A percentile compares a stretch with the other conserved stretches of the same genome.
Evolutionary conservation across 1,284 basidiomycete species (phyloP).

Genomic region (Moesziomyces parantarcticus): DNA sequence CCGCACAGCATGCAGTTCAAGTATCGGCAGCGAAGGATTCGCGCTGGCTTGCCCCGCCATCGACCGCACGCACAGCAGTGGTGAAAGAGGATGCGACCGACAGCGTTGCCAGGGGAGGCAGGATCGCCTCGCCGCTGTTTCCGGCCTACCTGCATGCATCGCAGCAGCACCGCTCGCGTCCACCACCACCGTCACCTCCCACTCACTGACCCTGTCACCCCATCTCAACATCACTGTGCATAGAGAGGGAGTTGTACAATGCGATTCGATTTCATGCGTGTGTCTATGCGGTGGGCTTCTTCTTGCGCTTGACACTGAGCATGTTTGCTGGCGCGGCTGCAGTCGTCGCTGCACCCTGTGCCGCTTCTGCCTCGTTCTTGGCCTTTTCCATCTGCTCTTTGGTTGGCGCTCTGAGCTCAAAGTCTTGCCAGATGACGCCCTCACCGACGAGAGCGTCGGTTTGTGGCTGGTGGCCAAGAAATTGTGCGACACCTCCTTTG

Average conservation of each 20-base stretch:
- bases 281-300: slow-evolving; percentile 26
- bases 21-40: not conserved
- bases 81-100: not conserved
- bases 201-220: not conserved
- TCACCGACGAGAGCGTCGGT: slow-evolving; percentile 19
- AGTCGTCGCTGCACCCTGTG: not conserved
- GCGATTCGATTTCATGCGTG: too few relatives aligned
- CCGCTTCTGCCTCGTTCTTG: slow-evolving; percentile 11
- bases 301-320: slow-evolving; percentile 51
- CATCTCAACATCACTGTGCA: too few relatives aligned
- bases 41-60: not conserved
- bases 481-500: slow-evolving; percentile 46
- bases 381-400: slow-evolving; percentile 18
- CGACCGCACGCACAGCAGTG: too few relatives aligned
- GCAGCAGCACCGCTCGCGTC: slow-evolving; percentile 18
- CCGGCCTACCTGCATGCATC: slow-evolving; percentile 39
- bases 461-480: not conserved
- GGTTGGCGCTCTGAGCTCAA: slow-evolving; percentile 26
- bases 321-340: slow-evolving; percentile 14
- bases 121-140: slow-evolving; percentile 33
- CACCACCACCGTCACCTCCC: not conserved
- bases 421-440: slow-evolving; percentile 42
- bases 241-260: too few relatives aligned
- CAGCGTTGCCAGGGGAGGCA: slow-evolving; percentile 9
- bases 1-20: too few relatives aligned